These are phyloP conservation scores for Magnusiomyces sp. DNA, from an alignment of 1,139 yeast species.

Conservation along the genomic window DNA sequence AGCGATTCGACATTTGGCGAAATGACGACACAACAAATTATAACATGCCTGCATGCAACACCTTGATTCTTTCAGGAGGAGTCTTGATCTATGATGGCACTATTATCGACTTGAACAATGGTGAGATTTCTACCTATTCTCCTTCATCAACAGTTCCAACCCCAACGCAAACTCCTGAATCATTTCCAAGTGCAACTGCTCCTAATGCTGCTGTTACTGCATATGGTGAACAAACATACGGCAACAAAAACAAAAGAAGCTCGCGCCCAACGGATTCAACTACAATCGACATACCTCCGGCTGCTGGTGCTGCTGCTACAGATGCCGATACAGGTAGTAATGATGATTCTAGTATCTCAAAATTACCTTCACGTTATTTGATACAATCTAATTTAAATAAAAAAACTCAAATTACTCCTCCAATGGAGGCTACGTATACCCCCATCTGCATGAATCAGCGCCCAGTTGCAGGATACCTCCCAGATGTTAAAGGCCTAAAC, in stretches of 20 bases:
- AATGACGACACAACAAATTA: conserved; percentile 3
- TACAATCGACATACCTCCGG: conserved; percentile 15
- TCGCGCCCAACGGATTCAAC: conserved; percentile 2
- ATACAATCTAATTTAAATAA: background rate
- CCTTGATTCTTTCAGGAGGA: conserved; percentile 16
- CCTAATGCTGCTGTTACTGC: background rate
- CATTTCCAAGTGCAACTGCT: background rate
- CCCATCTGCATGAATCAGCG: conserved; percentile 15
- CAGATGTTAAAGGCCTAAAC: too few species aligned
- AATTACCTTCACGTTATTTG: background rate
- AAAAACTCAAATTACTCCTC: conserved; percentile 2
- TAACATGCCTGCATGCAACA: conserved; percentile 16
- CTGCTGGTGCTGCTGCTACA: background rate
- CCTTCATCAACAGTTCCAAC: conserved; percentile 3
- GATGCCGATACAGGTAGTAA: background rate
- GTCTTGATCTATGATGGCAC: conserved; percentile 8
- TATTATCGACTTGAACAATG: conserved; percentile 6
- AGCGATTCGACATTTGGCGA: conserved; percentile 11
- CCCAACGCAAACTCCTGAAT: too few species aligned
- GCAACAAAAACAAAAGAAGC: background rate
- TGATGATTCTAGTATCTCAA: background rate
- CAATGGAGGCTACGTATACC: conserved; percentile 7
- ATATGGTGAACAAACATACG: background rate
- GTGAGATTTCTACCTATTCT: conserved; percentile 4
- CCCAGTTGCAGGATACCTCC: conserved; percentile 17